A percentile compares a stretch with the other conserved stretches of the same genome.
phyloP scores from a whole-genome alignment of 2,329 filamentous ascomycete species.

The Rhynchosporium agropyri region DNA sequence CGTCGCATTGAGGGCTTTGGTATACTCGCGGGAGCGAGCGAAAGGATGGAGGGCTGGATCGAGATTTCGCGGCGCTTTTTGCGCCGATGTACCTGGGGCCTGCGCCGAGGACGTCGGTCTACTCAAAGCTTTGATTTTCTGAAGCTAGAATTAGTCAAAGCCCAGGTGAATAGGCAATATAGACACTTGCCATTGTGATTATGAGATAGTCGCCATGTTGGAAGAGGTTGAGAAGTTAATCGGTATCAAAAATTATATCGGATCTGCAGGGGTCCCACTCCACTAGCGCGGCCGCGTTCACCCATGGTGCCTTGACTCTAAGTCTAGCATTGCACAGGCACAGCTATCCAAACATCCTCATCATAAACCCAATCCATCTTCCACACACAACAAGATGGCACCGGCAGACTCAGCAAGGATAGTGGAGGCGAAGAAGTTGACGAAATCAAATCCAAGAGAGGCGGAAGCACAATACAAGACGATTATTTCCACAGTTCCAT shows the following conservation, averaged over 20 bases:
- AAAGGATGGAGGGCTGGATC: conserved; percentile 76
- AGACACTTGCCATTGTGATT: conserved; percentile 38
- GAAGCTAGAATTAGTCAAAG: conserved; percentile 10
- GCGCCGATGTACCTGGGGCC: conserved; percentile 65
- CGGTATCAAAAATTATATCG: conserved; percentile 29
- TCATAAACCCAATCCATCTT: conserved; percentile 31
- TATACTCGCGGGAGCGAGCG: conserved; percentile 86
- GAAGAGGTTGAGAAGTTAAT: conserved; percentile 7
- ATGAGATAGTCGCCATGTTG: conserved; percentile 30
- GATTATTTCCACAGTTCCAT: conserved; percentile 82
- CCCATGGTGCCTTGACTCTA: conserved; percentile 27
- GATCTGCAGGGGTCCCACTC: conserved; percentile 30
- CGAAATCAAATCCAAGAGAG: conserved; percentile 78
- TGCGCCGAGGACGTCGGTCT: conserved; percentile 66
- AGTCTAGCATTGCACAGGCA: conserved; percentile 24
- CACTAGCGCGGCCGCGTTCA: conserved; percentile 10
- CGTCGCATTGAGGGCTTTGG: conserved; percentile 76
- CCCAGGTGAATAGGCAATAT: not conserved
- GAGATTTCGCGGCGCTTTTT: conserved; percentile 70
- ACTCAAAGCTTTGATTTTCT: conserved; percentile 68
- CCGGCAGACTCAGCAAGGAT: conserved; percentile 66
- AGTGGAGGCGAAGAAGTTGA: conserved; percentile 84
- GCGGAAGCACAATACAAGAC: conserved; percentile 88
- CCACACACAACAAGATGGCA: conserved; percentile 50
- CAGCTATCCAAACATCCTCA: conserved; percentile 26